These are phyloP conservation scores for Fusarium subtropicale DNA, from an alignment of 2,329 filamentous ascomycete genomes.

Conservation along the genomic window DNA sequence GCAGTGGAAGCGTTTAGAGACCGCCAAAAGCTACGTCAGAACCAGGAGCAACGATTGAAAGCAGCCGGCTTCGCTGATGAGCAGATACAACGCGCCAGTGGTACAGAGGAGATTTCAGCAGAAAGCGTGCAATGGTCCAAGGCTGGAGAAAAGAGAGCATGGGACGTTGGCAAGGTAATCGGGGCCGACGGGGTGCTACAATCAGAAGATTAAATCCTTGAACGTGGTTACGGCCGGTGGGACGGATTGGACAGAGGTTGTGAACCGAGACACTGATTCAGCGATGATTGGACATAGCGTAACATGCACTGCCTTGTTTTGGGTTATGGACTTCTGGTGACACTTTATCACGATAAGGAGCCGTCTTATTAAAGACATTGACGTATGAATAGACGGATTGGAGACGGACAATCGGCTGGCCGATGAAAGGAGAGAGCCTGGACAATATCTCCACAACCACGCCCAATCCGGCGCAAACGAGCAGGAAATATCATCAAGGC, in stretches of 20 bases:
- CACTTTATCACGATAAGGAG: not conserved
- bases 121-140: conserved; percentile 80
- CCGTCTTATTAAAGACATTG: conserved; percentile 1
- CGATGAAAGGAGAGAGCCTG: conserved; percentile 1
- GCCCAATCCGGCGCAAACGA: conserved; percentile 22
- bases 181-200: conserved; percentile 29
- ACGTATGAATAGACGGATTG: conserved; percentile 12
- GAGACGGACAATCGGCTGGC: not conserved
- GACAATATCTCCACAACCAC: conserved; percentile 4
- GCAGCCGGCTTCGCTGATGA: conserved; percentile 83
- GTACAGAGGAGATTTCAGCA: conserved; percentile 66
- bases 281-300: conserved; percentile 30
- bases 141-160: conserved; percentile 71
- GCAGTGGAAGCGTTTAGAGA: conserved; percentile 82
- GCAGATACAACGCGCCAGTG: conserved; percentile 72
- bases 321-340: conserved; percentile 6
- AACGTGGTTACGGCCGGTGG: conserved; percentile 3
- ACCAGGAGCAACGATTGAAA: conserved; percentile 79
- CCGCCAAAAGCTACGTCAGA: conserved; percentile 79
- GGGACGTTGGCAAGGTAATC: conserved; percentile 66
- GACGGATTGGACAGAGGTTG: conserved; percentile 16
- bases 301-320: conserved; percentile 22
- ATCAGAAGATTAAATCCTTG: conserved; percentile 17
- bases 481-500: not conserved
- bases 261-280: conserved; percentile 17